Base-by-base conservation (phyloP, 352 stramenopile genomes). In the Phytophthora hybrid region DNA sequence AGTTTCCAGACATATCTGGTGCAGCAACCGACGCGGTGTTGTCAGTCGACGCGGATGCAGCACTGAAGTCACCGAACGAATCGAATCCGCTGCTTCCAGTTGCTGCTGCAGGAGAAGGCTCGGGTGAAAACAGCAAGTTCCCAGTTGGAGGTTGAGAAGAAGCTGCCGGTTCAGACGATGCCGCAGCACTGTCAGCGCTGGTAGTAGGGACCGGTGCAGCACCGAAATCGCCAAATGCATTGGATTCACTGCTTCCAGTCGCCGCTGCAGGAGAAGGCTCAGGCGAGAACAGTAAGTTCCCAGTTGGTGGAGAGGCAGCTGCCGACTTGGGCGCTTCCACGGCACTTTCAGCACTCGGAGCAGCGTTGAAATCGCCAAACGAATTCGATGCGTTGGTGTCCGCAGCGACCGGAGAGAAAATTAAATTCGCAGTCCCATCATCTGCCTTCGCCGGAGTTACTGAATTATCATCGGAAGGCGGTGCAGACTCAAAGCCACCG, bases 261-360 rank as follows among this genome's bases (percentile, higher is more conserved):
- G 70, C 57, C 58, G 66, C 61, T 1, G 74, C 61, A 59, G 44
- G 44, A 51, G 18, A 51, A 19, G 18, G 44, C 7, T 51, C 44
- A 10, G 44, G 44, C 9, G 74, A 78, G 16, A 81, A 76, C 13
- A 76, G 61, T 16, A 73, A 76, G 53, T 73, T 71, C 13, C 63
- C 65, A 2, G 55, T 76, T 18, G 37, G 14, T 21, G 44, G 44
- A 21, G 44, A 23, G 23, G 44, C 44, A 21, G 4, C 66, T 19
- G 52, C 51, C 54, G 29, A 31, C 29, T 31, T 4, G 29, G 29
- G 29, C 29, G 46, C 29, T 13, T 56, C 39, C 11, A 41, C 56
- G 47, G 32, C 29, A 31, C 16, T 21, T 13, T 73, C 54, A 21
- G 23, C 21, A 11, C 23, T 57, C 26, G 68, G 11, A 64, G 49